These are phyloP conservation scores for Sporobolomyces pararoseus DNA, from an alignment of 768 basidiomycete species.

Conservation along the genomic window DNA sequence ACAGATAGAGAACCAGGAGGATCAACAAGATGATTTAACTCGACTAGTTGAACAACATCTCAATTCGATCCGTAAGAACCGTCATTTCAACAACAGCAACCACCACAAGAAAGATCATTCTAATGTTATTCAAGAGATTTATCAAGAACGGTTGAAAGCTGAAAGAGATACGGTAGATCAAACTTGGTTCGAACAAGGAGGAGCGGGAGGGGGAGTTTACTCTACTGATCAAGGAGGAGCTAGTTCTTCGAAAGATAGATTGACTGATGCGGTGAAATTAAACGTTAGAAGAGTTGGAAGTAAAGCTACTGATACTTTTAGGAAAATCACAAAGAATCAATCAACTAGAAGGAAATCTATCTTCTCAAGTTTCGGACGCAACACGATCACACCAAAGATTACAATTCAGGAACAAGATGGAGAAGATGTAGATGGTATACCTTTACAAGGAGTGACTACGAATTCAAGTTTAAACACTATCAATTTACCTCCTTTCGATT, in stretches of 20 bases:
- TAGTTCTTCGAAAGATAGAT: neutral
- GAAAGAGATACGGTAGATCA: conserved; percentile 1
- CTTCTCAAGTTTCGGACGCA: no score
- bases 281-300: neutral
- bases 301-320: conserved; percentile 1
- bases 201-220: neutral
- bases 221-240: neutral
- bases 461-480: conserved; percentile 5
- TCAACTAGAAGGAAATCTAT: neutral
- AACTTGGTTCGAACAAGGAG: neutral
- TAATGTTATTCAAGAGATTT: neutral
- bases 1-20: no score
- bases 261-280: neutral
- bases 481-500: conserved; percentile 3
- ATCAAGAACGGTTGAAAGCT: neutral
- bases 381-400: no score
- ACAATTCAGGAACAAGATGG: no score
- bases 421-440: no score
- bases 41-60: no score
- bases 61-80: neutral
- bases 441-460: no score
- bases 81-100: neutral
- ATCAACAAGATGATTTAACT: no score
- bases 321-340: neutral
- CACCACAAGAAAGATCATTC: neutral